Evolutionary conservation across 495 filamentous ascomycete genomes (phyloP).

Genomic region (Penicillium lividum): DNA sequence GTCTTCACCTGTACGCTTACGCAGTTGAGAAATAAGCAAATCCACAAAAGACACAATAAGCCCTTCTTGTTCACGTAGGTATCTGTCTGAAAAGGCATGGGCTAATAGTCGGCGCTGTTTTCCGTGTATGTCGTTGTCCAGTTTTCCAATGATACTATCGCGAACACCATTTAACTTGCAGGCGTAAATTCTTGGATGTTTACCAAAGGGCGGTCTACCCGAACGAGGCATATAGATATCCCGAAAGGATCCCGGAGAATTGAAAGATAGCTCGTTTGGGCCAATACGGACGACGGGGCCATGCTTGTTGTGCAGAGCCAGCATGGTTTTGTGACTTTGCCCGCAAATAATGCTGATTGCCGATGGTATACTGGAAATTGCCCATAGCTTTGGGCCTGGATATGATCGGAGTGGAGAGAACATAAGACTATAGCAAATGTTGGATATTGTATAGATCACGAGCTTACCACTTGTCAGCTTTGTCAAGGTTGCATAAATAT

Average conservation of each 20-base stretch:
- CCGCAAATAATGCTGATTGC: background rate
- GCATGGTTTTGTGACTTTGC: background rate
- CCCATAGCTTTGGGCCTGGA: conserved; percentile 6
- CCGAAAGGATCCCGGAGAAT: background rate
- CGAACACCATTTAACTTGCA: background rate
- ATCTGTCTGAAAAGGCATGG: background rate
- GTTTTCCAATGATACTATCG: background rate
- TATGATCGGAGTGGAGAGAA: background rate
- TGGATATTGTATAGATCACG: background rate
- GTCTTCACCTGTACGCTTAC: background rate
- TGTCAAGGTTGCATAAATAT: too few species aligned
- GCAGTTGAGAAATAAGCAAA: background rate
- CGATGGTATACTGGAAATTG: background rate
- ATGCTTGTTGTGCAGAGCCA: conserved; percentile 3
- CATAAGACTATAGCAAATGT: background rate
- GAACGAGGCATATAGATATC: conserved; percentile 1
- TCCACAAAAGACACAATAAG: background rate
- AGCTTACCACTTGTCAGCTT: background rate
- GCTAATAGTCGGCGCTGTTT: background rate
- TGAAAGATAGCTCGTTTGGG: conserved; percentile 3
- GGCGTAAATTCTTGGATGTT: background rate
- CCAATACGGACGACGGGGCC: conserved; percentile 1
- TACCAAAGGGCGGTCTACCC: background rate
- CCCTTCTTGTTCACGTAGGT: background rate
- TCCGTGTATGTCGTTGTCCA: background rate